Percentiles rank a stretch among this genome's conserved stretches.
Evolutionary conservation across 2,329 filamentous ascomycete genomes (phyloP).

Genomic region (Alternaria infectoria): DNA sequence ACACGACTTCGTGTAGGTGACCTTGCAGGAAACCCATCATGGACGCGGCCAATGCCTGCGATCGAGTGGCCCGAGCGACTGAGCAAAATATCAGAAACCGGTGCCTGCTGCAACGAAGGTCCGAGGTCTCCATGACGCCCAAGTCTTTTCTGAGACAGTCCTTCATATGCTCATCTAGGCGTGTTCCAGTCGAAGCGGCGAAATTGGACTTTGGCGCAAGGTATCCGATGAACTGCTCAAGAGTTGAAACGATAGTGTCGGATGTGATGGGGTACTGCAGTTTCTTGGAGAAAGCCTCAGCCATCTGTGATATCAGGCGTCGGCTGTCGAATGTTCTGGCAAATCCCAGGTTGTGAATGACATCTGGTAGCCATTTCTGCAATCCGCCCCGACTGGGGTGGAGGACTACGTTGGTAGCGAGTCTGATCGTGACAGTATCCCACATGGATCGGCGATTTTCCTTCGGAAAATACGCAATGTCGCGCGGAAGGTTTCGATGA

Average conservation of each 20-base stretch:
- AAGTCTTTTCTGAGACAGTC: neutral
- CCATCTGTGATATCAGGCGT: neutral
- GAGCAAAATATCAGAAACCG: neutral
- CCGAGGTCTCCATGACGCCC: neutral
- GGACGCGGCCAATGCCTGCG: neutral
- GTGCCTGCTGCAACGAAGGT: neutral
- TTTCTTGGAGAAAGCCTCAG: neutral
- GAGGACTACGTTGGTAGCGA: neutral
- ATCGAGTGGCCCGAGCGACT: neutral
- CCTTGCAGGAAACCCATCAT: neutral
- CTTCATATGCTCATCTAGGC: neutral
- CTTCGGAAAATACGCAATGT: neutral
- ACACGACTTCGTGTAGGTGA: neutral
- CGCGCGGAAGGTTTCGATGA: neutral
- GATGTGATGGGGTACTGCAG: neutral
- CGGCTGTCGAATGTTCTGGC: neutral
- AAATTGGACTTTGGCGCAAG: neutral
- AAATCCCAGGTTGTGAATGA: neutral
- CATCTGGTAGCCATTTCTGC: neutral
- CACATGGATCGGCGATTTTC: neutral
- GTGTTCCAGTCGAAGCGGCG: neutral
- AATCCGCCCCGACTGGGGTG: neutral
- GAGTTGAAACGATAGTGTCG: neutral
- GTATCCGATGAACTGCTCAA: neutral
- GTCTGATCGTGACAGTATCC: neutral